phyloP scores from a whole-genome alignment of 768 basidiomycete species.

The Candolleomyces aberdarensis region DNA sequence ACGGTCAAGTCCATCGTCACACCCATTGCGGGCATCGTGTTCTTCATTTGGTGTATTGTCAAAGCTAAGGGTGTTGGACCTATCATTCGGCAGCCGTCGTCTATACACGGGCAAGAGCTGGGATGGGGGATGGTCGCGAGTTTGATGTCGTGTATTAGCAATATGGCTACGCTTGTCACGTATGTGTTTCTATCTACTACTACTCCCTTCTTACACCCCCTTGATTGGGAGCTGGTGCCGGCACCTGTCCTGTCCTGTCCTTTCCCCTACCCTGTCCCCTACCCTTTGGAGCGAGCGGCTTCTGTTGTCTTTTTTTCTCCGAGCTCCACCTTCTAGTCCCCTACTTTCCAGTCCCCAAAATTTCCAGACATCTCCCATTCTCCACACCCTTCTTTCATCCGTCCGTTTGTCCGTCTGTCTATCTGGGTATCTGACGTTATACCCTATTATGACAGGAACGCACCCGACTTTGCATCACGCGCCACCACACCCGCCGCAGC shows the following conservation, averaged over 20 bases:
- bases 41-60: conserved; percentile 76
- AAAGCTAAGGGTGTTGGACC: conserved; percentile 78
- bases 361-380: too few relatives aligned
- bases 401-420: too few relatives aligned
- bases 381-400: too few relatives aligned
- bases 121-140: conserved; percentile 75
- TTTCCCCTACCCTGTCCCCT: background rate
- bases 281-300: too few relatives aligned
- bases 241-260: too few relatives aligned
- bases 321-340: too few relatives aligned
- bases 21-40: conserved; percentile 65
- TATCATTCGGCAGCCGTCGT: conserved; percentile 62
- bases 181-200: conserved; percentile 25
- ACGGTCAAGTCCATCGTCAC: conserved; percentile 73
- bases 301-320: too few relatives aligned
- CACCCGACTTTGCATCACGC: conserved; percentile 73
- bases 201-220: background rate
- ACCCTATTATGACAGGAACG: conserved; percentile 42
- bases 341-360: too few relatives aligned
- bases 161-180: conserved; percentile 74
- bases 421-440: too few relatives aligned
- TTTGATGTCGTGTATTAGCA: conserved; percentile 76
- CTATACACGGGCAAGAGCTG: conserved; percentile 61
- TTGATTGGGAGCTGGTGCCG: too few relatives aligned
- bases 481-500: conserved; percentile 55